phyloP scores from a whole-genome alignment of 257 asterid species.

The Solanum pimpinellifolium region DNA sequence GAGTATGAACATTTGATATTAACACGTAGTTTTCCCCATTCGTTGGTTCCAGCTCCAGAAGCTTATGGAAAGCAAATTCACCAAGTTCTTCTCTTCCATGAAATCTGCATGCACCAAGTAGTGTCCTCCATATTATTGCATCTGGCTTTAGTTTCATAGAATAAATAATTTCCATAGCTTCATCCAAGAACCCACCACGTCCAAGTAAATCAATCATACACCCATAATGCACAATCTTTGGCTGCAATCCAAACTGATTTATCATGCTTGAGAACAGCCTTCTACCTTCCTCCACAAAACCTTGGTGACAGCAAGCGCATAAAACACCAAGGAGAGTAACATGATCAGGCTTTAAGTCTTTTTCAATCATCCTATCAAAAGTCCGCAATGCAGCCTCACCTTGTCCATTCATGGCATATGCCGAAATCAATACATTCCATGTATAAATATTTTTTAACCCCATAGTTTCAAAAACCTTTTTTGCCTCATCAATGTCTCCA shows the following conservation, averaged over 20 bases:
- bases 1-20: slow-evolving; percentile 20
- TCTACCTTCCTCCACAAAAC: slow-evolving; percentile 21
- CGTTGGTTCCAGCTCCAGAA: slow-evolving; percentile 13
- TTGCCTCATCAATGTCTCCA: slow-evolving; percentile 17
- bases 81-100: slow-evolving; percentile 21
- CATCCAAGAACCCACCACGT: slow-evolving; percentile 18
- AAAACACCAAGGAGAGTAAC: slow-evolving; percentile 16
- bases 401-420: slow-evolving; percentile 21
- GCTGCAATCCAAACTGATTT: slow-evolving; percentile 4
- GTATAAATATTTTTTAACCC: slow-evolving; percentile 8
- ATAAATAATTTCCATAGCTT: slow-evolving; percentile 11
- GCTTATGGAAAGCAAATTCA: slow-evolving; percentile 7
- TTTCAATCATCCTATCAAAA: slow-evolving; percentile 8
- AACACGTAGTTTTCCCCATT: slow-evolving; percentile 17
- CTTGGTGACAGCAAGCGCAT: slow-evolving; percentile 21
- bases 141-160: slow-evolving; percentile 4
- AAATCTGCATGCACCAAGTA: slow-evolving; percentile 26
- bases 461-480: slow-evolving; percentile 10
- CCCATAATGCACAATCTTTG: slow-evolving; percentile 21
- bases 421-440: slow-evolving; percentile 23
- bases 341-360: slow-evolving; percentile 11
- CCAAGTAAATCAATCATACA: slow-evolving; percentile 29
- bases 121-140: slow-evolving; percentile 18
- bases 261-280: slow-evolving; percentile 11
- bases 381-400: slow-evolving; percentile 15